Conservation (phyloP, 2,329 filamentous ascomycete genomes). For the Diplocarpon rosae region DNA sequence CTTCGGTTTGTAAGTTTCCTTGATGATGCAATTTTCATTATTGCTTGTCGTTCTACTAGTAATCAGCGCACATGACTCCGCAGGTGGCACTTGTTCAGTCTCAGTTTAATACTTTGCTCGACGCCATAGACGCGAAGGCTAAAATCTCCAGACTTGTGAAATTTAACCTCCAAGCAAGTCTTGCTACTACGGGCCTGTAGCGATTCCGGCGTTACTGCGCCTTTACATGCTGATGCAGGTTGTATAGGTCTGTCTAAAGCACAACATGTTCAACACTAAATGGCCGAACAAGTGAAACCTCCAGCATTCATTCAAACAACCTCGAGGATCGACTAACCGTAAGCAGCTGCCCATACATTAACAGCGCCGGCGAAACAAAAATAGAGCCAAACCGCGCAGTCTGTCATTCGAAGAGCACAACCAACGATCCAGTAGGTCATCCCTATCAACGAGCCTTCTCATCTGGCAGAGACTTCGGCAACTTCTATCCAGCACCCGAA, state of each 20-base stretch:
- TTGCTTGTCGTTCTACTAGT: background rate
- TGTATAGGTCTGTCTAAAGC: too few relatives aligned
- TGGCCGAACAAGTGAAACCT: conserved; percentile 41
- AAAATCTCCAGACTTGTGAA: conserved; percentile 30
- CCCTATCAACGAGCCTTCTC: conserved; percentile 22
- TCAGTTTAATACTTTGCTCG: conserved; percentile 35
- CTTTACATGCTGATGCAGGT: too few relatives aligned
- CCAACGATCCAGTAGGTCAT: conserved; percentile 26
- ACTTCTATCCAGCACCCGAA: conserved; percentile 33
- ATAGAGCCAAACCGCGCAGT: conserved; percentile 17
- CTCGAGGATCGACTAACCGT: conserved; percentile 41
- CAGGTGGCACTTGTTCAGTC: background rate
- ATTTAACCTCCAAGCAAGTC: conserved; percentile 35
- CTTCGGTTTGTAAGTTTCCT: background rate
- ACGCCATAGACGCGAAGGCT: conserved; percentile 32
- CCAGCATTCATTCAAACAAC: conserved; percentile 41
- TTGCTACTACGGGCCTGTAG: conserved; percentile 37
- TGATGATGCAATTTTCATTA: background rate
- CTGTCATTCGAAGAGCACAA: conserved; percentile 27
- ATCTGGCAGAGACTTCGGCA: conserved; percentile 41
- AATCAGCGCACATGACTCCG: too few relatives aligned
- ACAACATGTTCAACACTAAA: conserved; percentile 33
- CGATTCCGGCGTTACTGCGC: conserved; percentile 34
- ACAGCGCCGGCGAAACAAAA: conserved; percentile 17
- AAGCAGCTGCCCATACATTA: conserved; percentile 28